Conservation (phyloP, 2,329 filamentous ascomycete species). For the Botrytis sinoallii region DNA sequence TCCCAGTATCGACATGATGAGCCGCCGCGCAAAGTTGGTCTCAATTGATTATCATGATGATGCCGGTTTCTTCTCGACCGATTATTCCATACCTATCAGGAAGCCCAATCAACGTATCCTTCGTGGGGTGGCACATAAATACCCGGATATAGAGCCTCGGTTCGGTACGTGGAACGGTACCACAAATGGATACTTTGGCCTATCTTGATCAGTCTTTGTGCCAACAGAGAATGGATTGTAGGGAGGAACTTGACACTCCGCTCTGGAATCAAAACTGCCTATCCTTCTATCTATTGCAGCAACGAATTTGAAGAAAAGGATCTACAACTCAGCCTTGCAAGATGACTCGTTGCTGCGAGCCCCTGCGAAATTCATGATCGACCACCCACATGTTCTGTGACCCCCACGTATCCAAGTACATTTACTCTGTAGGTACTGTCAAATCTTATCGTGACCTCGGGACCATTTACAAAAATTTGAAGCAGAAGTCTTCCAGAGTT, state of each 20-base stretch:
- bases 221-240: neutral
- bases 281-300: neutral
- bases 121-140: constrained; percentile 6
- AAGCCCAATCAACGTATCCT: constrained; percentile 1
- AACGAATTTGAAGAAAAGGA: neutral
- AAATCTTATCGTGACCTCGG: constrained; percentile 19
- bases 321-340: neutral
- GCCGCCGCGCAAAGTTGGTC: neutral
- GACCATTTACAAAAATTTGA: constrained; percentile 3
- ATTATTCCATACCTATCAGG: neutral
- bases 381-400: constrained; percentile 5
- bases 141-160: constrained; percentile 11
- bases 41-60: neutral
- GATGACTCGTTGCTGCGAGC: neutral
- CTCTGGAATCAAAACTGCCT: neutral
- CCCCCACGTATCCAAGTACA: constrained; percentile 4
- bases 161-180: constrained; percentile 9
- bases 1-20: neutral
- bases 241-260: neutral
- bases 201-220: neutral
- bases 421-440: neutral
- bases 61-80: neutral
- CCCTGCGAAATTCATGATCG: constrained; percentile 1
- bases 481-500: constrained; percentile 5
- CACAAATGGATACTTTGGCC: neutral